phyloP scores from a whole-genome alignment of 2,329 filamentous ascomycete species.

The Setomelanomma holmii region DNA sequence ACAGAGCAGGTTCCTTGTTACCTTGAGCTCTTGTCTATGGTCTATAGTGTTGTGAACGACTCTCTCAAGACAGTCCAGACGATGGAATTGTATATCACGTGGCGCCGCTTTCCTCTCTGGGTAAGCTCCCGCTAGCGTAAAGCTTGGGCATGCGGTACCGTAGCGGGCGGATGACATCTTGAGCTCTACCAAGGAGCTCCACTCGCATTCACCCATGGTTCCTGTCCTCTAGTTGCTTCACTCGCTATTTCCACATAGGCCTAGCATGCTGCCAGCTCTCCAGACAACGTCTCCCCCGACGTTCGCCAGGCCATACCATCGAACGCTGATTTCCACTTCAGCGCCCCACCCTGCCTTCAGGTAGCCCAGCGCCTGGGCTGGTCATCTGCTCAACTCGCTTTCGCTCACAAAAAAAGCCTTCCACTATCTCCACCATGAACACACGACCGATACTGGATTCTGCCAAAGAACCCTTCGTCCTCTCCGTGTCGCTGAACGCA shows the following conservation, averaged over 20 bases:
- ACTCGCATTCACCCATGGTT: constrained; percentile 4
- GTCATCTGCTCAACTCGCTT: neutral
- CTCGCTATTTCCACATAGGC: constrained; percentile 23
- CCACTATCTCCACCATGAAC: constrained; percentile 69
- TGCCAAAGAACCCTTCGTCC: constrained; percentile 73
- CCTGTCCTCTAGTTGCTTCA: constrained; percentile 13
- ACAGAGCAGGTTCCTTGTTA: too few relatives aligned
- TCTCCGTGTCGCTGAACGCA: constrained; percentile 86
- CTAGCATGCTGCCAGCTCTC: constrained; percentile 30
- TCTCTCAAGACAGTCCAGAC: too few relatives aligned
- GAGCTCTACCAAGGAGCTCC: constrained; percentile 12
- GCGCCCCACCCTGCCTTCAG: constrained; percentile 16
- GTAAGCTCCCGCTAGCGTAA: constrained; percentile 24
- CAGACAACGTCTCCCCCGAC: constrained; percentile 15
- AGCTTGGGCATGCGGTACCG: constrained; percentile 16
- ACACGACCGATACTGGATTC: constrained; percentile 85
- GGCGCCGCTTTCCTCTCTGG: constrained; percentile 7
- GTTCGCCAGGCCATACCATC: constrained; percentile 19
- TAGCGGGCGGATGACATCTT: constrained; percentile 21
- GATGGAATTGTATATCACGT: constrained; percentile 7
- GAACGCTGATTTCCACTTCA: constrained; percentile 7
- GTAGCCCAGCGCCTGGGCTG: constrained; percentile 15
- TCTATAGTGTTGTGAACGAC: too few relatives aligned
- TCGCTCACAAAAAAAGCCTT: neutral
- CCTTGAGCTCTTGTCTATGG: too few relatives aligned